Base-by-base conservation (phyloP, 2,329 filamentous ascomycete species). In the Colletotrichum truncatum region DNA sequence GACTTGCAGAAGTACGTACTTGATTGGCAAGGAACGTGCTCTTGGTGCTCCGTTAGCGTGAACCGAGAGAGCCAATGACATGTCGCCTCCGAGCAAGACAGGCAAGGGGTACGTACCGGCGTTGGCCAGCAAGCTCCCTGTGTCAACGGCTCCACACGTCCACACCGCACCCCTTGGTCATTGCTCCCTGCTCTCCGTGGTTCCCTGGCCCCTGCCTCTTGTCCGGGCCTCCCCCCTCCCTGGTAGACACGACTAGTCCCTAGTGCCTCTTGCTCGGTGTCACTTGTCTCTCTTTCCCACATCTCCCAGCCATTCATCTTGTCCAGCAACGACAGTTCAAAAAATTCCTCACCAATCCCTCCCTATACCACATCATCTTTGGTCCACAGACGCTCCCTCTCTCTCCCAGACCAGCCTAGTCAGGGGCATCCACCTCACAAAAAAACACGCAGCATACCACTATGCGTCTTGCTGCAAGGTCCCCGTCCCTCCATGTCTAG, bases 271-370 rank as follows among this genome's bases (percentile, higher is more conserved):
- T 66, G n/a, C 58, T 49, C 43, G 39, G 59, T 53, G 59, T 59
- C 60, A 63, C 64, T 51, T 66, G 60, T 68, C 59, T 64, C 58
- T 58, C 48, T 51, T 66, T 32, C 30, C 46, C 52, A 45, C 26
- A 54, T 51, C 23, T 68, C 66, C 58, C 51, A 64, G 66, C 64
- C 64, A 67, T 62, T 66, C 63, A 51, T 36, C 43, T 30, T 49
- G 38, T 28, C 63, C 45, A 32, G 52, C 64, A 54, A 62, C 57
- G 26, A 49, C 52, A 68, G 57, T 36, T 64, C 52, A 45, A 55
- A 64, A 68, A 68, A 59, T 34, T 59, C 58, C 53, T 57, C 57
- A 36, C 64, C 45, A 63, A 64, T 63, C 54, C 54, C 55, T 61
- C 65, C 65, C 49, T 38, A 49, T 51, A 61, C 57, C 38, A 51